Evolutionary conservation across 2,329 filamentous ascomycete species (phyloP).

Genomic region (Microdochium bolleyi): DNA sequence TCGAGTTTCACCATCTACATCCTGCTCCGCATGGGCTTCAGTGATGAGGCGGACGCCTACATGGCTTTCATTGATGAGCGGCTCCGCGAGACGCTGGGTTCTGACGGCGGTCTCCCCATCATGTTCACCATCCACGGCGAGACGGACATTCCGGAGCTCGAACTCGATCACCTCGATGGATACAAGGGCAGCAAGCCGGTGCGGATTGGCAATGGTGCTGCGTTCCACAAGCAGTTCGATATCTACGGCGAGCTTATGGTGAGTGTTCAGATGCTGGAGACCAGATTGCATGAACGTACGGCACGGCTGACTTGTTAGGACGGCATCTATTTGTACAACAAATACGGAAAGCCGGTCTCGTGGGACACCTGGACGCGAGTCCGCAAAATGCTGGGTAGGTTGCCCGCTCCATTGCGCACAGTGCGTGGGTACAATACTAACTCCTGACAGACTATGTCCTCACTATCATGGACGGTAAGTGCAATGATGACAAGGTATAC

Average conservation of each 20-base stretch:
- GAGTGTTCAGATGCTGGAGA: no score
- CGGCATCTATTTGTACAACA: conserved; percentile 37
- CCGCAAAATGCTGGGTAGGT: conserved; percentile 52
- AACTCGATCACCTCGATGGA: conserved; percentile 63
- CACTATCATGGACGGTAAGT: conserved; percentile 50
- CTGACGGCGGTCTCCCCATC: conserved; percentile 60
- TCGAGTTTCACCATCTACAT: conserved; percentile 74
- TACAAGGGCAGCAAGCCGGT: conserved; percentile 66
- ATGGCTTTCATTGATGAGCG: conserved; percentile 72
- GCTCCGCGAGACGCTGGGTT: conserved; percentile 51
- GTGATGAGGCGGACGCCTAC: conserved; percentile 67
- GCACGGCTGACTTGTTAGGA: neutral
- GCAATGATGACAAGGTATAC: no score
- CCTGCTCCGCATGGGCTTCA: conserved; percentile 67
- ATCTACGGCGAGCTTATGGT: conserved; percentile 76
- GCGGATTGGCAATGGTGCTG: conserved; percentile 69
- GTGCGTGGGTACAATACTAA: conserved; percentile 7
- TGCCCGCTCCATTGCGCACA: neutral
- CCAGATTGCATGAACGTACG: conserved; percentile 43
- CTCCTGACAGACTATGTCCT: conserved; percentile 53
- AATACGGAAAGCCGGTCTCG: conserved; percentile 67
- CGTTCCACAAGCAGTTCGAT: conserved; percentile 69
- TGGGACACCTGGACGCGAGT: conserved; percentile 72
- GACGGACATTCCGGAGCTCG: conserved; percentile 65
- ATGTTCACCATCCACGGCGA: conserved; percentile 76